phyloP scores from a whole-genome alignment of 2,329 filamentous ascomycete species.

The Raffaelea arxii region DNA sequence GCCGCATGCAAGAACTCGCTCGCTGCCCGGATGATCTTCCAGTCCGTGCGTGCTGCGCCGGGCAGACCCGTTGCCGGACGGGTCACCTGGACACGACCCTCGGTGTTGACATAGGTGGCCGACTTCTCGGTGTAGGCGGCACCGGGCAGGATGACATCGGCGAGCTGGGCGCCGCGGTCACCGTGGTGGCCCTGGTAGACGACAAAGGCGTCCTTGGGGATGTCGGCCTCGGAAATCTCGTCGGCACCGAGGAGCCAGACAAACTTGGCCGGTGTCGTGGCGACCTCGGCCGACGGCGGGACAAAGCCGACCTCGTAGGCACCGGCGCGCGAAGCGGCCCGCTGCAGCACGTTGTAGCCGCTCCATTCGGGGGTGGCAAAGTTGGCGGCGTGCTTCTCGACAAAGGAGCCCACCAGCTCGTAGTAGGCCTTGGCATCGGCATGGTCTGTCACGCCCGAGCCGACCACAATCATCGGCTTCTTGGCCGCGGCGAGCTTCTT shows the following conservation, averaged over 20 bases:
- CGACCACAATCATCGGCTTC: conserved; percentile 93
- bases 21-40: conserved; percentile 94
- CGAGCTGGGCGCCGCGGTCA: conserved; percentile 84
- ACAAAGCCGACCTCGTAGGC: conserved; percentile 96
- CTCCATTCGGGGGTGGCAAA: conserved; percentile 91
- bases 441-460: conserved; percentile 86
- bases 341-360: conserved; percentile 93
- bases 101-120: conserved; percentile 94
- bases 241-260: conserved; percentile 95
- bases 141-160: conserved; percentile 86
- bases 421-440: conserved; percentile 86
- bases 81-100: conserved; percentile 90
- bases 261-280: conserved; percentile 83
- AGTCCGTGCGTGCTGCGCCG: conserved; percentile 87
- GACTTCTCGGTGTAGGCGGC: conserved; percentile 96
- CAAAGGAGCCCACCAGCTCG: conserved; percentile 80
- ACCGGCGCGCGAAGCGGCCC: conserved; percentile 81
- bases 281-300: conserved; percentile 70
- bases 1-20: conserved; percentile 84
- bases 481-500: conserved; percentile 84
- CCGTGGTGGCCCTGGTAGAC: conserved; percentile 98
- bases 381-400: conserved; percentile 84
- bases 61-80: conserved; percentile 81
- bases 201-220: conserved; percentile 92
- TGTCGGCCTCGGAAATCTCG: conserved; percentile 73